Percentiles rank a stretch among this genome's conserved stretches.
Evolutionary conservation across 164 flowering plant species (phyloP).

Genomic region (Nymphaea thermarum): DNA sequence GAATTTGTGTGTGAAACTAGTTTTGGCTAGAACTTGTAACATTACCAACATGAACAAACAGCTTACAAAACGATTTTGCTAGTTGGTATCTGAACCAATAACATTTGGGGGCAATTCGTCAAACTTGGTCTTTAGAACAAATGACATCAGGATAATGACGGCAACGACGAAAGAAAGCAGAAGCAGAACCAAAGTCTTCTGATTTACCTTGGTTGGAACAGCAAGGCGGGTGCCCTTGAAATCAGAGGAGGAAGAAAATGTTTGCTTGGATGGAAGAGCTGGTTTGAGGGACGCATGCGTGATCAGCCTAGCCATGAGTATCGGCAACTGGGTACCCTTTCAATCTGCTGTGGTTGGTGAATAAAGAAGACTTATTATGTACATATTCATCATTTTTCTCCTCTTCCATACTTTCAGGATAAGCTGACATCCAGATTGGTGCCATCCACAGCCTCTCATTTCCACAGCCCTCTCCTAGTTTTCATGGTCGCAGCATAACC

Average conservation of each 20-base stretch:
- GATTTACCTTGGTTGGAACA: conserved; percentile 51
- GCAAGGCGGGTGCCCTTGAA: conserved; percentile 59
- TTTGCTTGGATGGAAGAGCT: conserved; percentile 14
- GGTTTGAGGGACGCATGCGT: conserved; percentile 35
- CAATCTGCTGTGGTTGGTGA: neutral
- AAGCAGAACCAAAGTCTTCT: too few relatives aligned
- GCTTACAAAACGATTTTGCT: too few relatives aligned
- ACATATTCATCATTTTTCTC: conserved; percentile 1
- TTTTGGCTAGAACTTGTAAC: too few relatives aligned
- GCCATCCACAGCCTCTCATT: conserved; percentile 40
- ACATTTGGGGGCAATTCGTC: too few relatives aligned
- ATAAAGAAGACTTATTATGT: neutral
- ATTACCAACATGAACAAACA: too few relatives aligned
- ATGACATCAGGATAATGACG: too few relatives aligned
- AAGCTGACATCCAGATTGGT: conserved; percentile 33
- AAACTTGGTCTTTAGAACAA: too few relatives aligned
- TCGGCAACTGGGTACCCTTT: neutral
- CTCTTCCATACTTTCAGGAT: conserved; percentile 20
- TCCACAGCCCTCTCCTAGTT: neutral
- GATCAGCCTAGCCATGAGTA: conserved; percentile 49
- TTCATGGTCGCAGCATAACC: neutral
- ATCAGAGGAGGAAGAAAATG: conserved; percentile 50
- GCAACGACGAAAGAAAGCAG: too few relatives aligned
- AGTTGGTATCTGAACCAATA: too few relatives aligned
- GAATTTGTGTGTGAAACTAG: too few relatives aligned